Percentiles rank a stretch among this genome's conserved stretches.
Conservation (phyloP, 768 basidiomycete species). For the Phaeotremella fagi region DNA sequence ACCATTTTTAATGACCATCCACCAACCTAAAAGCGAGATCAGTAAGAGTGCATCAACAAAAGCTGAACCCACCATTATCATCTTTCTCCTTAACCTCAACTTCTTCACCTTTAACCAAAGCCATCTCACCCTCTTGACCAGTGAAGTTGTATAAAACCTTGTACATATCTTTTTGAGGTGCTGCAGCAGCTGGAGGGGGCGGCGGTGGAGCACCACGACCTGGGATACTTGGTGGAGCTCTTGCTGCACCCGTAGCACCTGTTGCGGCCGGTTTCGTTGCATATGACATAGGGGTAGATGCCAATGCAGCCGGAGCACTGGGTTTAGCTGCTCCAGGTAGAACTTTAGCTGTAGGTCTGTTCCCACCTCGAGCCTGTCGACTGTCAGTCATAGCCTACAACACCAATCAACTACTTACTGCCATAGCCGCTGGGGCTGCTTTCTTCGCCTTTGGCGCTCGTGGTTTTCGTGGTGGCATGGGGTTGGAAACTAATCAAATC, state of each 20-base stretch:
- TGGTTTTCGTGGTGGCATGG: slow-evolving; percentile 79
- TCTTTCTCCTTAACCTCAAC: slow-evolving; percentile 89
- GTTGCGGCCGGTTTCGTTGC: slow-evolving; percentile 50
- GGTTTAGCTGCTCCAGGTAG: slow-evolving; percentile 57
- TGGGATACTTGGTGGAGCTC: slow-evolving; percentile 47
- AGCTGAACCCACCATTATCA: slow-evolving; percentile 59
- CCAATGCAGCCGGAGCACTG: slow-evolving; percentile 58
- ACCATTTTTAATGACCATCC: slow-evolving; percentile 80
- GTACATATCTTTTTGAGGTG: slow-evolving; percentile 69
- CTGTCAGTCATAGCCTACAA: slow-evolving; percentile 41
- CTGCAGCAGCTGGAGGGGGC: slow-evolving; percentile 56
- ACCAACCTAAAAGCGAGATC: slow-evolving; percentile 63
- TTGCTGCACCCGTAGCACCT: slow-evolving; percentile 30
- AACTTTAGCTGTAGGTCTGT: slow-evolving; percentile 49
- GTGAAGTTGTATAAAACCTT: slow-evolving; percentile 83
- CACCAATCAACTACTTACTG: slow-evolving; percentile 11
- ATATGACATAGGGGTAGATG: slow-evolving; percentile 3
- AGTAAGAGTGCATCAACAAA: background rate
- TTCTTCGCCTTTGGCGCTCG: slow-evolving; percentile 77
- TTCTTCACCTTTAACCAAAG: slow-evolving; percentile 79
- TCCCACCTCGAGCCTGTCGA: slow-evolving; percentile 47
- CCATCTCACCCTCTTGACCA: slow-evolving; percentile 88
- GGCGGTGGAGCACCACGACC: slow-evolving; percentile 53
- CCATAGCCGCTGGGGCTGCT: slow-evolving; percentile 29
- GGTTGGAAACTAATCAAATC: slow-evolving; percentile 57